Conservation (phyloP, 2,329 filamentous ascomycete species). For the Paramyrothecium sp. region DNA sequence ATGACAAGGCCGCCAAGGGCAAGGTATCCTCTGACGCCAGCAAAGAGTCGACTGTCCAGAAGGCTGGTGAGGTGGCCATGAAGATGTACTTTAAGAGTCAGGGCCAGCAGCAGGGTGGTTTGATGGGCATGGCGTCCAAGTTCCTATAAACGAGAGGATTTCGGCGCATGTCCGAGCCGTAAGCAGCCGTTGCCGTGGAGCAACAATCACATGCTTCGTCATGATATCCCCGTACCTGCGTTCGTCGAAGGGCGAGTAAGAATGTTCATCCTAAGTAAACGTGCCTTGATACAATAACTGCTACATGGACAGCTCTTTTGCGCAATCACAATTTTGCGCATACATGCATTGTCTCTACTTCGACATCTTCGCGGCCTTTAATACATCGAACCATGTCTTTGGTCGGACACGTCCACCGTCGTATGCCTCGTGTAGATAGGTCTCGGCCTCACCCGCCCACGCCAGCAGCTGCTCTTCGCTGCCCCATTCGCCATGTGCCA, state of each 20-base stretch:
- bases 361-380: slow-evolving; percentile 20
- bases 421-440: slow-evolving; percentile 48
- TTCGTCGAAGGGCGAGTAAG: too few relatives aligned
- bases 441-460: slow-evolving; percentile 59
- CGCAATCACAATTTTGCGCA: not conserved
- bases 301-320: not conserved
- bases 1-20: slow-evolving; percentile 54
- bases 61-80: slow-evolving; percentile 81
- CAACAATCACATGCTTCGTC: too few relatives aligned
- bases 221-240: too few relatives aligned
- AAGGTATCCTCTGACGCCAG: slow-evolving; percentile 57
- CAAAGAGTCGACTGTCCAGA: slow-evolving; percentile 78
- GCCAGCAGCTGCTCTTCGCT: slow-evolving; percentile 60
- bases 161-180: too few relatives aligned
- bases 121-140: slow-evolving; percentile 47
- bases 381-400: slow-evolving; percentile 57
- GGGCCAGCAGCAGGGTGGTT: slow-evolving; percentile 41
- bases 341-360: not conserved
- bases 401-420: slow-evolving; percentile 50
- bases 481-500: slow-evolving; percentile 68
- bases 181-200: too few relatives aligned
- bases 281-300: not conserved
- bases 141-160: slow-evolving; percentile 30
- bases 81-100: slow-evolving; percentile 89
- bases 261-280: too few relatives aligned